These are phyloP conservation scores for Russula sp. DNA, from an alignment of 768 basidiomycete species.

Conservation along the genomic window DNA sequence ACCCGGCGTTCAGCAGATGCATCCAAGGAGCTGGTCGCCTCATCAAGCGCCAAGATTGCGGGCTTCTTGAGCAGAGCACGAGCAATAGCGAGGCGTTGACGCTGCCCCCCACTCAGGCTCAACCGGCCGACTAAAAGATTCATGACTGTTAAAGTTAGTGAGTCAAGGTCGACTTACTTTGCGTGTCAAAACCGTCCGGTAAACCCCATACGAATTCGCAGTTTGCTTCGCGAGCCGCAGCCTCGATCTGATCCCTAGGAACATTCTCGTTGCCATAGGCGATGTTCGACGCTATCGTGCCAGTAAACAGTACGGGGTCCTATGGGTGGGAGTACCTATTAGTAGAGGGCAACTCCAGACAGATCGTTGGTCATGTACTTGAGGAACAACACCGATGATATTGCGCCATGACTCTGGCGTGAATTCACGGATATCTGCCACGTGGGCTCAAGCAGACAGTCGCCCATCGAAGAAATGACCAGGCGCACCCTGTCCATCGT, in stretches of 20 bases:
- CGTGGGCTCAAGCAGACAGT: not conserved
- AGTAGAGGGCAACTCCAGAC: not conserved
- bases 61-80: constrained; percentile 87
- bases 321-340: constrained; percentile 12
- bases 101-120: constrained; percentile 71
- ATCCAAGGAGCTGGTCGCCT: constrained; percentile 84
- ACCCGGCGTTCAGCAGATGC: constrained; percentile 83
- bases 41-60: constrained; percentile 79
- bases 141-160: not conserved
- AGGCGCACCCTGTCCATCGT: constrained; percentile 70
- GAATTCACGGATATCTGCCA: constrained; percentile 78
- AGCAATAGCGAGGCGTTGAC: constrained; percentile 76
- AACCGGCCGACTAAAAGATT: constrained; percentile 50
- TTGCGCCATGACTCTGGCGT: constrained; percentile 79
- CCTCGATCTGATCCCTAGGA: constrained; percentile 77
- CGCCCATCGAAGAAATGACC: not conserved
- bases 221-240: constrained; percentile 84
- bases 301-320: constrained; percentile 85
- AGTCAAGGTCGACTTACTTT: constrained; percentile 46
- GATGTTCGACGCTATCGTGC: constrained; percentile 93
- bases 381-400: constrained; percentile 90
- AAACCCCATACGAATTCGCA: constrained; percentile 96
- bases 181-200: constrained; percentile 90
- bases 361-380: constrained; percentile 32
- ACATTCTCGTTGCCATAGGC: constrained; percentile 75